Evolutionary conservation across 805 yeast genomes (phyloP).

Genomic region (Maudiozyma serrabonitensis): DNA sequence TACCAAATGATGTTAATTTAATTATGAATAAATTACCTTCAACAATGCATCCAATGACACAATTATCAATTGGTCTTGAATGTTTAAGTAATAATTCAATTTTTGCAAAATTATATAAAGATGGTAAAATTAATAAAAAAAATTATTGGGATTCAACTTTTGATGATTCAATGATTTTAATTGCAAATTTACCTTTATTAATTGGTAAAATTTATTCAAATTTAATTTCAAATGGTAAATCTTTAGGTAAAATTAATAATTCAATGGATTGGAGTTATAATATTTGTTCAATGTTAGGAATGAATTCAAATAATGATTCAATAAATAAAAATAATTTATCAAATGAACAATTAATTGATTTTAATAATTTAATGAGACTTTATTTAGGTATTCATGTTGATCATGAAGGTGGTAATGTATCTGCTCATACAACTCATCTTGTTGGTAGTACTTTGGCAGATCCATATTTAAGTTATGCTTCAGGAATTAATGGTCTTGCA

Average conservation of each 20-base stretch:
- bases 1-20: slow-evolving; percentile 56
- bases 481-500: slow-evolving; percentile 75
- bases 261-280: slow-evolving; percentile 64
- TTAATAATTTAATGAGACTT: slow-evolving; percentile 66
- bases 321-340: slow-evolving; percentile 23
- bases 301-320: slow-evolving; percentile 30
- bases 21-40: slow-evolving; percentile 55
- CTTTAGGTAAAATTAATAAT: slow-evolving; percentile 42
- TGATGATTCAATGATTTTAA: slow-evolving; percentile 60
- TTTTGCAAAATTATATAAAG: slow-evolving; percentile 64
- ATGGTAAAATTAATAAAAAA: slow-evolving; percentile 51
- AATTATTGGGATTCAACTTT: slow-evolving; percentile 69
- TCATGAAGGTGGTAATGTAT: slow-evolving; percentile 85
- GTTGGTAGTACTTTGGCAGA: slow-evolving; percentile 76
- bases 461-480: slow-evolving; percentile 65
- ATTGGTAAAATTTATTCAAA: slow-evolving; percentile 70
- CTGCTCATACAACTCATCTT: slow-evolving; percentile 78
- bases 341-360: slow-evolving; percentile 40
- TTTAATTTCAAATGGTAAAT: slow-evolving; percentile 43
- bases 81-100: slow-evolving; percentile 62
- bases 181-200: slow-evolving; percentile 64
- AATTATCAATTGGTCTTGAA: slow-evolving; percentile 63
- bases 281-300: slow-evolving; percentile 57
- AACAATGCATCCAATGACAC: slow-evolving; percentile 77
- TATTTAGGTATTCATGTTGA: slow-evolving; percentile 76